These are phyloP conservation scores for Cercospora beticola DNA, from an alignment of 2,329 filamentous ascomycete species.

Conservation along the genomic window DNA sequence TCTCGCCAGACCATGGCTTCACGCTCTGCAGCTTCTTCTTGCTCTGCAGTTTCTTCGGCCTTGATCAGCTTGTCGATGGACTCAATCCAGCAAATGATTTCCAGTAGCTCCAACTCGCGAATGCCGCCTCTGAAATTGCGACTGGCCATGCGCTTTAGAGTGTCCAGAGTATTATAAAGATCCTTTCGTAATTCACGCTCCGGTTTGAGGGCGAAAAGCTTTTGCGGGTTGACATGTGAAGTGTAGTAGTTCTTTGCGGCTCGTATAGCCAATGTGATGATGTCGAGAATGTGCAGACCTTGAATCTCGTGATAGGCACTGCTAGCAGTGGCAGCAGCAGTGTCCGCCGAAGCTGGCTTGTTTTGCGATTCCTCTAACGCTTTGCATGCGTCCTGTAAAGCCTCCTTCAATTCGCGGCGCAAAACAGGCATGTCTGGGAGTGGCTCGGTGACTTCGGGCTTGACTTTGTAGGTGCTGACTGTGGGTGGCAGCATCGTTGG, in stretches of 20 bases:
- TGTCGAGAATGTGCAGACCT: constrained; percentile 87
- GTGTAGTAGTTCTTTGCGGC: constrained; percentile 97
- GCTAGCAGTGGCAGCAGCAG: constrained; percentile 39
- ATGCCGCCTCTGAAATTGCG: constrained; percentile 84
- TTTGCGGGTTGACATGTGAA: constrained; percentile 80
- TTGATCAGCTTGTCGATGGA: constrained; percentile 74
- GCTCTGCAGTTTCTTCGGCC: constrained; percentile 74
- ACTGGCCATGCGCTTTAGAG: constrained; percentile 86
- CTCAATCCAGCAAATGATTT: constrained; percentile 75
- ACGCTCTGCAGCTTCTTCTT: constrained; percentile 68
- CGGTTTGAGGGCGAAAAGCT: constrained; percentile 80
- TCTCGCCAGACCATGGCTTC: constrained; percentile 75
- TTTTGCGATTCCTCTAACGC: constrained; percentile 61
- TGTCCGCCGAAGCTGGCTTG: constrained; percentile 22
- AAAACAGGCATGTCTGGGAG: constrained; percentile 81
- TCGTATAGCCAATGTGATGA: constrained; percentile 91
- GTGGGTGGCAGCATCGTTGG: constrained; percentile 90
- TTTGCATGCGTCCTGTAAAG: constrained; percentile 67
- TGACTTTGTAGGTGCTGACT: constrained; percentile 89
- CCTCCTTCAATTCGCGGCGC: constrained; percentile 65
- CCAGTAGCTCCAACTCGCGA: constrained; percentile 71
- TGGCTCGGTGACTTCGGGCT: constrained; percentile 75
- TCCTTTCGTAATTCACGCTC: constrained; percentile 84
- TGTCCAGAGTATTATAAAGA: constrained; percentile 81
- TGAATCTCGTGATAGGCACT: constrained; percentile 82